phyloP scores from a whole-genome alignment of 2,329 filamentous ascomycete species.

The Colletotrichum sp. region DNA sequence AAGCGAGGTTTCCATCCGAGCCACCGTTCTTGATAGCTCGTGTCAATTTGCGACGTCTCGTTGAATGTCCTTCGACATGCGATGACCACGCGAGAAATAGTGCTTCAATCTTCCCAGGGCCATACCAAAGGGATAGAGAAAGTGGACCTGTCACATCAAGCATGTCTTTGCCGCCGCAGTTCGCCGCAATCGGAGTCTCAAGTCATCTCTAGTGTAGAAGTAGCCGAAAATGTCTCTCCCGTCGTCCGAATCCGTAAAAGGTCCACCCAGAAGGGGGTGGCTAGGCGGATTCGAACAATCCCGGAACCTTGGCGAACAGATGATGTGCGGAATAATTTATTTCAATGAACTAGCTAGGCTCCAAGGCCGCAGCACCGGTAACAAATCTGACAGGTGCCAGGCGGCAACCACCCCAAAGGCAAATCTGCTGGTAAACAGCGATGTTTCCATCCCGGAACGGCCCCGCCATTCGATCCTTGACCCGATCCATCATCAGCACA shows the following conservation, averaged over 20 bases:
- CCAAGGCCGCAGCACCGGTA: neutral
- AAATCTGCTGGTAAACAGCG: neutral
- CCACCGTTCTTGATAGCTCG: neutral
- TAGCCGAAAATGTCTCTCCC: neutral
- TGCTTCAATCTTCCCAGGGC: neutral
- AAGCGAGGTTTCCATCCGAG: neutral
- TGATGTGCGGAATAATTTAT: neutral
- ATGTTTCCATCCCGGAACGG: neutral
- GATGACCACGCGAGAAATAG: neutral
- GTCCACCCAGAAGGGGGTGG: neutral
- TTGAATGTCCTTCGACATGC: neutral
- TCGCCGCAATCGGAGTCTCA: neutral
- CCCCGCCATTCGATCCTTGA: neutral
- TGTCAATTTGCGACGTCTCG: neutral
- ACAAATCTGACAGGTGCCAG: neutral
- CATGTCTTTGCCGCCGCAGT: neutral
- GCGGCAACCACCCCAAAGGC: neutral
- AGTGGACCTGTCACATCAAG: neutral
- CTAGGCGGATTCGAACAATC: neutral
- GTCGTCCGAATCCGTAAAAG: neutral
- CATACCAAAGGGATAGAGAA: neutral
- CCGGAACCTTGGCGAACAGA: neutral
- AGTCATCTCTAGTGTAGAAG: neutral
- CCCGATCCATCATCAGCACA: neutral
- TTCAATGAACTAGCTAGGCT: neutral